Conservation (phyloP, 495 filamentous ascomycete species). For the Parathielavia appendiculata region DNA sequence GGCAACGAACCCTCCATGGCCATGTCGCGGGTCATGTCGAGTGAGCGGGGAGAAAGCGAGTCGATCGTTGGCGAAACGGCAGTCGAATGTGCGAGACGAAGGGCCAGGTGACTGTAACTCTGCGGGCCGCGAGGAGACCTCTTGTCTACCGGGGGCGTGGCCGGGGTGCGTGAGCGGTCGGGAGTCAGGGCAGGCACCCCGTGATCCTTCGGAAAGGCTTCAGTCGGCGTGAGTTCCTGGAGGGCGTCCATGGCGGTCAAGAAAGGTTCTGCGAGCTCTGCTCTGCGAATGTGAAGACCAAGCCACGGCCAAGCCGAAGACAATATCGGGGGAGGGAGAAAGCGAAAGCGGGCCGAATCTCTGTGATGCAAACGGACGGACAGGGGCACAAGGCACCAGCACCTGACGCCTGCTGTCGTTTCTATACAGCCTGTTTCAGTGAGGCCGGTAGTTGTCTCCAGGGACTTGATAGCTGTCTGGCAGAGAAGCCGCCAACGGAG, state of each 20-base stretch:
- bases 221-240: not conserved
- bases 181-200: not conserved
- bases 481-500: not conserved
- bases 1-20: not conserved
- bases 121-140: not conserved
- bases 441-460: not conserved
- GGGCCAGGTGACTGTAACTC: not conserved
- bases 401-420: conserved; percentile 4
- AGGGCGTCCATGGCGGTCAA: not conserved
- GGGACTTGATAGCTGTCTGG: not conserved
- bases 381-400: conserved; percentile 2
- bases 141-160: not conserved
- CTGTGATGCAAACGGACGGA: conserved; percentile 10
- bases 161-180: not conserved
- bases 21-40: not conserved
- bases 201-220: not conserved
- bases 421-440: conserved; percentile 4
- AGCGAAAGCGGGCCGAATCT: conserved; percentile 4
- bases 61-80: not conserved
- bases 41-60: not conserved
- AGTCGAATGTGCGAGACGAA: not conserved
- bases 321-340: not conserved
- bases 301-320: not conserved
- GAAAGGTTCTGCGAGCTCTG: not conserved
- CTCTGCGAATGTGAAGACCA: not conserved